Evolutionary conservation across 2,329 filamentous ascomycete genomes (phyloP).

Genomic region (Colletotrichum cordylinicola): DNA sequence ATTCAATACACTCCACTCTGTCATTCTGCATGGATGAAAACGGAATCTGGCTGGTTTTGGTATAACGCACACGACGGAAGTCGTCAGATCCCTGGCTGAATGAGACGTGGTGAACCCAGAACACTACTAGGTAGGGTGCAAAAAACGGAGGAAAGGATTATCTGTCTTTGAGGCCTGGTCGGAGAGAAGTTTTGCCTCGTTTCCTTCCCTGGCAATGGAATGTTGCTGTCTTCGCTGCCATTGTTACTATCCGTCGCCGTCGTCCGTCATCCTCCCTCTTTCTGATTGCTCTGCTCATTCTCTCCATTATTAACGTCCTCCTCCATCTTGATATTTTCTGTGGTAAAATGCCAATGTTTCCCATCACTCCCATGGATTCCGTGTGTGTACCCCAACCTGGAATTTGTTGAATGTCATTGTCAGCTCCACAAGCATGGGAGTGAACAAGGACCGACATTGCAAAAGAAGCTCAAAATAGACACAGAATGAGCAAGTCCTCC

Average conservation of each 20-base stretch:
- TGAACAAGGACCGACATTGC: too few relatives aligned
- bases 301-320: too few relatives aligned
- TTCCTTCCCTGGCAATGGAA: too few relatives aligned
- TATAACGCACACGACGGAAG: neutral
- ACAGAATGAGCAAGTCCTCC: neutral
- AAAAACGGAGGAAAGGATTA: neutral
- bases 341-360: too few relatives aligned
- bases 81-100: neutral
- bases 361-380: too few relatives aligned
- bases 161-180: fast-evolving
- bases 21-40: neutral
- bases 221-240: too few relatives aligned
- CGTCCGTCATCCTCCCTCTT: too few relatives aligned
- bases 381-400: too few relatives aligned
- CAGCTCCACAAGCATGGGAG: neutral
- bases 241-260: too few relatives aligned
- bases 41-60: neutral
- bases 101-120: neutral
- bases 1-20: neutral
- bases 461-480: neutral
- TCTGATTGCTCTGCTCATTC: too few relatives aligned
- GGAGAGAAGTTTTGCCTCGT: neutral
- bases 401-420: too few relatives aligned
- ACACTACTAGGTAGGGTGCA: neutral
- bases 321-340: too few relatives aligned